These are phyloP conservation scores for Biancaea sappan DNA, from an alignment of 306 rosid species.

Conservation along the genomic window DNA sequence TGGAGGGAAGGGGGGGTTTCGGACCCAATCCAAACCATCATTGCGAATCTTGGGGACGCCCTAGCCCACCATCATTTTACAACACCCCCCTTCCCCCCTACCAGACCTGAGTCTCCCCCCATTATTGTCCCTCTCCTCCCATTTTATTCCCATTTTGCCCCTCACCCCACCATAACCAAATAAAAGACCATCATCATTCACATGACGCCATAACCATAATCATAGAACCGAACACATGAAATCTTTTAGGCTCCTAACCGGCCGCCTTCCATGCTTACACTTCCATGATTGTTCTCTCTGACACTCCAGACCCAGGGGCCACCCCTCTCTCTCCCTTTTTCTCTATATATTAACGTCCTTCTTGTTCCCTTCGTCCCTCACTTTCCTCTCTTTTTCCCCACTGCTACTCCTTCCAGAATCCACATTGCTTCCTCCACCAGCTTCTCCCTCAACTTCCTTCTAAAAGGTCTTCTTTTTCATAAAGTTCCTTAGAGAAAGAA, in stretches of 20 bases:
- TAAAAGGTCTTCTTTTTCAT: slow-evolving; percentile 77
- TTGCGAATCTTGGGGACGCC: slow-evolving; percentile 99
- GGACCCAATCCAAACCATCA: slow-evolving; percentile 98
- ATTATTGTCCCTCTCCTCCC: slow-evolving; percentile 59
- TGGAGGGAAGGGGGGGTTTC: slow-evolving; percentile 55
- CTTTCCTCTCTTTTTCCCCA: slow-evolving; percentile 29
- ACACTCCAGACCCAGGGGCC: slow-evolving; percentile 67
- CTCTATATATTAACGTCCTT: slow-evolving; percentile 80
- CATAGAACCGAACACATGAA: slow-evolving; percentile 49
- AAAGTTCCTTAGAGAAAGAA: slow-evolving; percentile 44
- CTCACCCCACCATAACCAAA: neutral
- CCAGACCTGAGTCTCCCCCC: slow-evolving; percentile 67
- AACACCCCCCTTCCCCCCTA: slow-evolving; percentile 79
- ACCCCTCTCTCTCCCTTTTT: slow-evolving; percentile 48
- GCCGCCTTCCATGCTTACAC: slow-evolving; percentile 99
- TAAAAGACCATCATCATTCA: slow-evolving; percentile 53
- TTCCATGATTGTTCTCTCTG: slow-evolving; percentile 99
- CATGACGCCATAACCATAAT: slow-evolving; percentile 79
- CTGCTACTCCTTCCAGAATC: slow-evolving; percentile 41
- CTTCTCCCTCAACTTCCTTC: slow-evolving; percentile 31
- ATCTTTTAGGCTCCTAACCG: slow-evolving; percentile 76
- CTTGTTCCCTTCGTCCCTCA: slow-evolving; percentile 68
- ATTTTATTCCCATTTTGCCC: slow-evolving; percentile 50
- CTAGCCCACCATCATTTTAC: slow-evolving; percentile 98
- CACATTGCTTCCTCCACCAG: slow-evolving; percentile 44